Conservation (phyloP, 495 filamentous ascomycete species). For the Aspergillus panamensis region DNA sequence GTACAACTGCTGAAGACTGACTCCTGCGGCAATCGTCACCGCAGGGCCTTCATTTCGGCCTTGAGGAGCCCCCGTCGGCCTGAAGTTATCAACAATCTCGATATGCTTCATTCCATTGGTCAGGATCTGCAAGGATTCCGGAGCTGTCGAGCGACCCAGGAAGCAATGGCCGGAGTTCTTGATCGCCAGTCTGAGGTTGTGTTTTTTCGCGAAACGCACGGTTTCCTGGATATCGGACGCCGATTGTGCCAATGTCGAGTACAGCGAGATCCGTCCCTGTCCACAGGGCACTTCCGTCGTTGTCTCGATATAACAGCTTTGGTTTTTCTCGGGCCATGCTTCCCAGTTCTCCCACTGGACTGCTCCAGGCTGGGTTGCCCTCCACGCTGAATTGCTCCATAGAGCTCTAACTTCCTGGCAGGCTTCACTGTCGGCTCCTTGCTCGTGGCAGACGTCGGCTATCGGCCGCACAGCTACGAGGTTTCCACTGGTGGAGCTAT, state of each 20-base stretch:
- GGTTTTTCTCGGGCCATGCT: conserved; percentile 51
- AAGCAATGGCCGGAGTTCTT: conserved; percentile 59
- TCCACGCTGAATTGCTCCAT: conserved; percentile 29
- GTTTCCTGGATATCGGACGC: conserved; percentile 37
- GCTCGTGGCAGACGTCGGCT: conserved; percentile 41
- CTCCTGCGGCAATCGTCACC: conserved; percentile 53
- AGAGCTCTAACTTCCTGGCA: conserved; percentile 25
- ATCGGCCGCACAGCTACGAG: conserved; percentile 39
- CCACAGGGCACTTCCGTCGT: conserved; percentile 22
- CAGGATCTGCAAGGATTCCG: conserved; percentile 51
- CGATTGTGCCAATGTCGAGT: conserved; percentile 36
- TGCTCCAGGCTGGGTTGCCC: conserved; percentile 38
- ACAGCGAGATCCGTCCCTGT: conserved; percentile 35
- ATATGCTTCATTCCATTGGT: conserved; percentile 49
- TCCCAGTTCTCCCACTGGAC: conserved; percentile 44
- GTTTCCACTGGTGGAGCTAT: conserved; percentile 34
- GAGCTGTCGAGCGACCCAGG: conserved; percentile 49
- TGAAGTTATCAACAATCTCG: conserved; percentile 28
- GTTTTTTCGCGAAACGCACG: conserved; percentile 24
- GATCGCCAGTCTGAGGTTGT: conserved; percentile 40
- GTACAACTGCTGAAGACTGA: conserved; percentile 47
- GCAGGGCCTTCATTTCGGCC: conserved; percentile 34
- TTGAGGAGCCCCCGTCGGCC: conserved; percentile 18
- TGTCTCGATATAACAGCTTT: conserved; percentile 53
- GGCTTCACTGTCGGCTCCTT: conserved; percentile 23